These are phyloP conservation scores for Schizonepeta tenuifolia DNA, from an alignment of 257 asterid species.

Conservation along the genomic window DNA sequence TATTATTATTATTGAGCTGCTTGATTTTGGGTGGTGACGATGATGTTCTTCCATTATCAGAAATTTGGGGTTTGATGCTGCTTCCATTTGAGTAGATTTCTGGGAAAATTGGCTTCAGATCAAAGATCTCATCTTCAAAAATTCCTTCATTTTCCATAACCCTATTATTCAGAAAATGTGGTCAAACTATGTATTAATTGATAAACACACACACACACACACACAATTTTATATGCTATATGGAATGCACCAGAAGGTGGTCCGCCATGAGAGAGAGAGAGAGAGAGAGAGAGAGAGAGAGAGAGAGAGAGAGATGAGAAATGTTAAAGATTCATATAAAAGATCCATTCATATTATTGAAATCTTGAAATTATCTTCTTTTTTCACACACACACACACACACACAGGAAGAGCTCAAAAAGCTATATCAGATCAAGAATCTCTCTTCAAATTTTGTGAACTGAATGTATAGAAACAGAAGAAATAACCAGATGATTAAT, in stretches of 20 bases:
- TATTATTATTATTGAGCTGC: neutral
- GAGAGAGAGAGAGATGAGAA: neutral
- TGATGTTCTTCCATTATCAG: neutral
- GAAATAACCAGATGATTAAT: neutral
- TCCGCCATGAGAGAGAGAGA: neutral
- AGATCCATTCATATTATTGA: neutral
- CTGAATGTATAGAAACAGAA: neutral
- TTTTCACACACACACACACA: neutral
- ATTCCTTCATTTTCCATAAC: slow-evolving; percentile 36
- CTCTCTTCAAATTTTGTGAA: too few relatives aligned
- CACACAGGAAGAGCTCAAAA: neutral
- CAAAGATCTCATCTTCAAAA: slow-evolving; percentile 33
- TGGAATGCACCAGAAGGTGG: neutral
- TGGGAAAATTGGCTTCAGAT: slow-evolving; percentile 38
- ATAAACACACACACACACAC: too few relatives aligned
- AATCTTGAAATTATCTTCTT: neutral
- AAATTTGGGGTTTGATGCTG: slow-evolving; percentile 24
- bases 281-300: neutral
- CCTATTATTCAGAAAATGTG: neutral
- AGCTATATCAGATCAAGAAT: neutral
- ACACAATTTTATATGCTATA: neutral
- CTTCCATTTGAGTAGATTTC: slow-evolving; percentile 31
- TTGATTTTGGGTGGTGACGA: neutral
- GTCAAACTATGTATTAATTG: neutral
- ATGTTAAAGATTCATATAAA: neutral